Percentiles rank a stretch among this genome's conserved stretches.
phyloP scores from a whole-genome alignment of 2,329 filamentous ascomycete genomes.

The Monosporascus sp. region DNA sequence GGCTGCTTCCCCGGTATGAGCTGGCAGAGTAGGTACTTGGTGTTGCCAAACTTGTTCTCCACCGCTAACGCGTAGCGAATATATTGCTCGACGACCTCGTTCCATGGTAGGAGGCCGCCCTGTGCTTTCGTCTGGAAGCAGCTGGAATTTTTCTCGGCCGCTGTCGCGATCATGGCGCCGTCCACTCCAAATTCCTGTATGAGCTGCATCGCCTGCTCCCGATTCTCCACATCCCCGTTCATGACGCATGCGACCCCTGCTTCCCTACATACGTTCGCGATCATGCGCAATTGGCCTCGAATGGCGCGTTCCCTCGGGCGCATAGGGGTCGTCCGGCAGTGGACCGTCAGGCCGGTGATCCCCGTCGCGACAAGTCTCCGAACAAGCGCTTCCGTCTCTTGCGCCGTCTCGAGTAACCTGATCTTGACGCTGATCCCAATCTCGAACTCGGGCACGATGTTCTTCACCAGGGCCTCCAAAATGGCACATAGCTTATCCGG shows the following conservation, averaged over 20 bases:
- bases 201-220: slow-evolving; percentile 66
- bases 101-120: slow-evolving; percentile 70
- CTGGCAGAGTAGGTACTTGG: slow-evolving; percentile 83
- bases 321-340: slow-evolving; percentile 96
- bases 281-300: slow-evolving; percentile 77
- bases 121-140: slow-evolving; percentile 69
- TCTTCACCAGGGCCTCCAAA: slow-evolving; percentile 71
- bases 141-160: slow-evolving; percentile 86
- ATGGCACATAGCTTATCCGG: slow-evolving; percentile 83
- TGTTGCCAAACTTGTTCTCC: slow-evolving; percentile 86
- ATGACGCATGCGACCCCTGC: slow-evolving; percentile 88
- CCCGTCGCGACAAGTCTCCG: slow-evolving; percentile 75
- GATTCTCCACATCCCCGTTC: slow-evolving; percentile 83
- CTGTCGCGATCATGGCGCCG: slow-evolving; percentile 94
- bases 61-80: slow-evolving; percentile 67
- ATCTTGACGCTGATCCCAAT: slow-evolving; percentile 99
- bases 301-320: slow-evolving; percentile 83
- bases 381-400: slow-evolving; percentile 73
- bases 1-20: slow-evolving; percentile 76
- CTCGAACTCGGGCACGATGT: slow-evolving; percentile 70
- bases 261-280: slow-evolving; percentile 73
- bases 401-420: slow-evolving; percentile 71
- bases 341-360: slow-evolving; percentile 86
- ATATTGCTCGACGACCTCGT: slow-evolving; percentile 72
- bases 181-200: slow-evolving; percentile 79